Evolutionary conservation across 2,329 filamentous ascomycete species (phyloP), one percentile per base, ranked within the genome.

Genomic region (Penicillium sp.): DNA sequence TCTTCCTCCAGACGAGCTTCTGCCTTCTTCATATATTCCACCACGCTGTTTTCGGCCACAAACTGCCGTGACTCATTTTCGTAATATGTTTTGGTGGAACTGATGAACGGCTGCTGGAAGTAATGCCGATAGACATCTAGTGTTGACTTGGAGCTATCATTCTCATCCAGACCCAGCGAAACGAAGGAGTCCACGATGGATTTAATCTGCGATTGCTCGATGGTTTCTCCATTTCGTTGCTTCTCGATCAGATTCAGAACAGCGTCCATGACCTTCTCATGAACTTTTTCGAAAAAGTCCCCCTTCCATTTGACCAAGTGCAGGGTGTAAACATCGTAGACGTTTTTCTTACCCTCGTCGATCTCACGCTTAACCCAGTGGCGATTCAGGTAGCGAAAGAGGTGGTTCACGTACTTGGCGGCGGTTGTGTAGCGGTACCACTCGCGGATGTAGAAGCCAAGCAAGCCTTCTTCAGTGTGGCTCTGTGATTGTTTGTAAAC

Each of bases 1-100:
- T 99, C 94, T 76, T 99, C 94, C 8, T 91, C 86, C 60, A 99
- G 78, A 33, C 94, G 88, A 42, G 86, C 78, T 77, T 97, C 93
- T 0, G 94, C 95, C 84, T 99, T 99, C 82, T 97, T 97, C 94
- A 99, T 97, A 78, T 97, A 99, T 72, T 99, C 94, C 35, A 99
- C 93, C 4, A 99, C 92, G 62, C 90, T 96, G 74, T 99, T 99
- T 75, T 97, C 93, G 12, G 92, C 90, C 35, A 99, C 86, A 72
- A 99, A 99, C 62, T 92, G 89, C 68, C 91, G 91, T 21, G 94
- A 97, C 75, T 99, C 95, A 46, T 89, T 87, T 67, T 91, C 84
- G 75, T 99, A 99, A 78, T 96, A 99, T 31, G 82, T 79, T 67
- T 85, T 86, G 10, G 94, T 99, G 3, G 92, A 91, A 6, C 84